These are phyloP conservation scores for Ganoderma lingzhi DNA, from an alignment of 1,284 basidiomycete genomes.

Conservation along the genomic window DNA sequence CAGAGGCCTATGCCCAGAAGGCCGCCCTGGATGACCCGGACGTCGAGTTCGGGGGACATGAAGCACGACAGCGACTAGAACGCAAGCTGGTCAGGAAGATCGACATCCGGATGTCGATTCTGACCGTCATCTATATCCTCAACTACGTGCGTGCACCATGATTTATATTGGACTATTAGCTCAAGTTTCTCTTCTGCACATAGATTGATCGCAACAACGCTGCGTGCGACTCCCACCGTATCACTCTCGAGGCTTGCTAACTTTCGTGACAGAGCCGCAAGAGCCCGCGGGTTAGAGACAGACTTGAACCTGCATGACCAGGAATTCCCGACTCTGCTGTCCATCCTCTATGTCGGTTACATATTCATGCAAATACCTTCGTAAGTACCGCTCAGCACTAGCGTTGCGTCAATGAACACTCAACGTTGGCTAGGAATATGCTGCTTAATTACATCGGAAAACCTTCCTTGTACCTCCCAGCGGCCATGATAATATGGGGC, in stretches of 20 bases:
- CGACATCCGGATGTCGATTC: conserved; percentile 69
- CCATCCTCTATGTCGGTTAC: conserved; percentile 82
- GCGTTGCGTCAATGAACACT: background rate
- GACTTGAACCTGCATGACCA: conserved; percentile 70
- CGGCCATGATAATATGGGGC: conserved; percentile 74
- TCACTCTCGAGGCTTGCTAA: background rate
- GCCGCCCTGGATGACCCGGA: conserved; percentile 34
- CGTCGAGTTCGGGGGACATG: conserved; percentile 51
- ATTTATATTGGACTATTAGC: background rate
- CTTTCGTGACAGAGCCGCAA: conserved; percentile 58
- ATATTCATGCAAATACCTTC: conserved; percentile 84
- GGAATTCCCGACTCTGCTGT: conserved; percentile 76
- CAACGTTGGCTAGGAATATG: conserved; percentile 63
- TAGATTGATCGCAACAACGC: conserved; percentile 76
- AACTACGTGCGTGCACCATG: conserved; percentile 58
- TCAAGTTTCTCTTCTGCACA: background rate
- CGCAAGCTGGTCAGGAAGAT: conserved; percentile 65
- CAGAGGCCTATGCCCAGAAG: conserved; percentile 16
- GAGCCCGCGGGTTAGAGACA: conserved; percentile 72
- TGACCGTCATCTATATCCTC: conserved; percentile 74
- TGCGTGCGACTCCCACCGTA: conserved; percentile 49
- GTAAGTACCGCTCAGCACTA: conserved; percentile 47
- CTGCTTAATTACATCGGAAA: conserved; percentile 74
- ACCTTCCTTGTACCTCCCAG: conserved; percentile 78
- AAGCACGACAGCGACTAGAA: conserved; percentile 55